Percentiles rank a stretch among this genome's conserved stretches.
These are phyloP conservation scores for Mycena leptocephala DNA, from an alignment of 768 basidiomycete species.

Conservation along the genomic window DNA sequence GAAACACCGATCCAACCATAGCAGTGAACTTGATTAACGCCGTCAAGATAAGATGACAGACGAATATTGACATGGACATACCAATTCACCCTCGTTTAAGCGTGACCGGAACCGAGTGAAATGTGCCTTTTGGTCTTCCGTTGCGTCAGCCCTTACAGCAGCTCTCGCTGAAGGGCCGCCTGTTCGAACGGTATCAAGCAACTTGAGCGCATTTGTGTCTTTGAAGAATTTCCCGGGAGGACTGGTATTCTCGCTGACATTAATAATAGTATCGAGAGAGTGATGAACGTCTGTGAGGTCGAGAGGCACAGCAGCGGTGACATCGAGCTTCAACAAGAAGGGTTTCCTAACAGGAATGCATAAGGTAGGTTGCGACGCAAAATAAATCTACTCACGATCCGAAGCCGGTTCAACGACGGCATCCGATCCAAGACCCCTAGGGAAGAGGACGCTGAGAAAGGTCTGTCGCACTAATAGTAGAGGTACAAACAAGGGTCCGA, in stretches of 20 bases:
- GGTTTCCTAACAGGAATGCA: constrained; percentile 29
- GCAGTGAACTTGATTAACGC: constrained; percentile 68
- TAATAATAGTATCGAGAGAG: constrained; percentile 56
- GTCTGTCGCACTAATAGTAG: constrained; percentile 17
- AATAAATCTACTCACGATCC: constrained; percentile 48
- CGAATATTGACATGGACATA: constrained; percentile 45
- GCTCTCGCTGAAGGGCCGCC: constrained; percentile 68
- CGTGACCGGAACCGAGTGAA: constrained; percentile 68
- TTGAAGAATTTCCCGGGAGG: constrained; percentile 77
- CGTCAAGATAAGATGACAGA: background rate
- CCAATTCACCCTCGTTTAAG: constrained; percentile 69
- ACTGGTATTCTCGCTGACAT: constrained; percentile 48
- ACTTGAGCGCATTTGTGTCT: constrained; percentile 59
- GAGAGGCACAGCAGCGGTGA: constrained; percentile 67
- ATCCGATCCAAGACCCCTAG: constrained; percentile 57
- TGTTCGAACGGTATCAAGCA: constrained; percentile 70
- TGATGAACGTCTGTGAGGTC: constrained; percentile 58
- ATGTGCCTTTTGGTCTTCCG: constrained; percentile 59
- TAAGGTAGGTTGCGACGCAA: background rate
- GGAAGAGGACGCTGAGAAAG: constrained; percentile 24
- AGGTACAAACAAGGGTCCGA: constrained; percentile 73
- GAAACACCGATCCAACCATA: constrained; percentile 65
- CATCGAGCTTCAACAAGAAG: constrained; percentile 68
- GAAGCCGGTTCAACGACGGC: constrained; percentile 28
- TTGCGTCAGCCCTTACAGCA: constrained; percentile 55